Percentiles rank a stretch among this genome's conserved stretches.
Evolutionary conservation across 169 alveolate genomes (phyloP).

Genomic region (Plasmodium sp.): DNA sequence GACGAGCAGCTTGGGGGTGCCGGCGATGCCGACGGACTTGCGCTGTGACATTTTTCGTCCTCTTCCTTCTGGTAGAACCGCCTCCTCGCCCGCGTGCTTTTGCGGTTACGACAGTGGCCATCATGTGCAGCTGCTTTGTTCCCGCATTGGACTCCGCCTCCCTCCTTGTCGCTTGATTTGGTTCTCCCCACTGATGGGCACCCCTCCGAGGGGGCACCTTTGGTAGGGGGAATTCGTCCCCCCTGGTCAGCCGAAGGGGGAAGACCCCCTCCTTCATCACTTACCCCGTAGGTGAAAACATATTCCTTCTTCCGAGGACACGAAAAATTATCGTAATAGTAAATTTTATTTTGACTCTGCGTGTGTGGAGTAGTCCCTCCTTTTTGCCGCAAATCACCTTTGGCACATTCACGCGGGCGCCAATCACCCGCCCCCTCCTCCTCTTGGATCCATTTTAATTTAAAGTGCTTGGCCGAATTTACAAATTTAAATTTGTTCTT

Average conservation of each 20-base stretch:
- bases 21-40: not conserved
- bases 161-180: not conserved
- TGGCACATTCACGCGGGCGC: not conserved
- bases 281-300: slow-evolving; percentile 2
- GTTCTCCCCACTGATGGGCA: not conserved
- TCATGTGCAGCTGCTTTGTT: not conserved
- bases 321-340: slow-evolving; percentile 16
- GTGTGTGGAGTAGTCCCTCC: not conserved
- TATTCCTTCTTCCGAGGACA: slow-evolving; percentile 19
- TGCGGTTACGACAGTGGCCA: not conserved
- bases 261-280: not conserved
- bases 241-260: not conserved
- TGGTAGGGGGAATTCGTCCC: not conserved
- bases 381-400: not conserved
- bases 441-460: slow-evolving; percentile 33
- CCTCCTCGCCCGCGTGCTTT: not conserved
- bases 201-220: not conserved
- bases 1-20: not conserved
- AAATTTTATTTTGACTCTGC: not conserved
- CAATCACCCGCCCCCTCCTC: not conserved
- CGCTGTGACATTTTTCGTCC: not conserved
- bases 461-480: slow-evolving; percentile 12
- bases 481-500: slow-evolving; percentile 12
- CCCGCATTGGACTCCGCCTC: not conserved
- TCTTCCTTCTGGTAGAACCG: not conserved